Evolutionary conservation across 169 alveolate genomes (phyloP).

Genomic region (Ichthyophthirius multifiliis): DNA sequence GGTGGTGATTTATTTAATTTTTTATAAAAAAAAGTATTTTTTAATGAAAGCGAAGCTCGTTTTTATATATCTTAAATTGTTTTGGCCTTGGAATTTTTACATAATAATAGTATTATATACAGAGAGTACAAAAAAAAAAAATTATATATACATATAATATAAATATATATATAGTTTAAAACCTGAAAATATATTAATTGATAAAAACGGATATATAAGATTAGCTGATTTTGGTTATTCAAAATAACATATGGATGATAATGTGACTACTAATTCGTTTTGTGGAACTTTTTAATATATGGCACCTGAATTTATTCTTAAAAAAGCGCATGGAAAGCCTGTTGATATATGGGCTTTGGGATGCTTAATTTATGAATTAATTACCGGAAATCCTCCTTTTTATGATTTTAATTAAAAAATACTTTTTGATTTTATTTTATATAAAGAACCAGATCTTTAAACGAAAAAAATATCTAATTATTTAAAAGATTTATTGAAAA

Average conservation of each 20-base stretch:
- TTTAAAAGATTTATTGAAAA: constrained; percentile 10
- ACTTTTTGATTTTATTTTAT: background rate
- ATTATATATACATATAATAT: background rate
- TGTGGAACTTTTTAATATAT: constrained; percentile 74
- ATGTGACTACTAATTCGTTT: constrained; percentile 34
- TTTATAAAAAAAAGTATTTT: constrained; percentile 31
- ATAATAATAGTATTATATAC: constrained; percentile 45
- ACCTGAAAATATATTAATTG: constrained; percentile 51
- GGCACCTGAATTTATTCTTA: constrained; percentile 79
- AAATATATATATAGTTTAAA: constrained; percentile 20
- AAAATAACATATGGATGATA: constrained; percentile 2
- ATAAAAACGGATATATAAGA: constrained; percentile 46
- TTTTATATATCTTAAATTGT: constrained; percentile 56
- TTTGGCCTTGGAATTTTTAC: constrained; percentile 54
- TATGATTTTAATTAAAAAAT: constrained; percentile 31
- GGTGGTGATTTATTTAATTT: constrained; percentile 46
- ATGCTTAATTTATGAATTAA: constrained; percentile 62
- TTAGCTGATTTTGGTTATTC: constrained; percentile 52
- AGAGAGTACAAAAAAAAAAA: constrained; percentile 43
- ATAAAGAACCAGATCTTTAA: background rate
- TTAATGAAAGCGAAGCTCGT: constrained; percentile 34
- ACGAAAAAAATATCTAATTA: background rate
- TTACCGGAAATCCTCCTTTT: constrained; percentile 64
- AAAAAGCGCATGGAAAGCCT: constrained; percentile 55
- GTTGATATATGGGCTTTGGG: constrained; percentile 79